These are phyloP conservation scores for Entamoeba histolytica DNA, from an alignment of 208 protist species.

Conservation along the genomic window DNA sequence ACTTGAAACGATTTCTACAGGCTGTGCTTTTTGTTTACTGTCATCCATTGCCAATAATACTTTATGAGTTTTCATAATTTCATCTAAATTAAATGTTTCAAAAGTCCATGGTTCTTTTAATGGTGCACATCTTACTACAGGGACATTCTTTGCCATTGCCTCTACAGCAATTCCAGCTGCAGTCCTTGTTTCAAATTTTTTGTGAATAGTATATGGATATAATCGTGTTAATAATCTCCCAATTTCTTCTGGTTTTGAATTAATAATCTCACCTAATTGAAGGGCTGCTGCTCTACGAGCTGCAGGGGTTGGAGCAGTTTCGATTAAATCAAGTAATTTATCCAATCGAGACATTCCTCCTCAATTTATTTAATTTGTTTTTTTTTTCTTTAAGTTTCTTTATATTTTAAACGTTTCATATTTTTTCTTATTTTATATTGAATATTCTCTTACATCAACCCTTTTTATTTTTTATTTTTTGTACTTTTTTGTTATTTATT, in stretches of 20 bases:
- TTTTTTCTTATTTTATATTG: background rate
- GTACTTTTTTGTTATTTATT: too few relatives aligned
- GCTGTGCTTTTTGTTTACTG: background rate
- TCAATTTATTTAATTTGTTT: background rate
- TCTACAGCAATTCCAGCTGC: background rate
- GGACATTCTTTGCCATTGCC: background rate
- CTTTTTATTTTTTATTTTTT: too few relatives aligned
- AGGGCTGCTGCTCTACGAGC: background rate
- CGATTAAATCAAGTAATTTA: background rate
- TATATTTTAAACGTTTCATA: background rate
- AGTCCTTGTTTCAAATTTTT: background rate
- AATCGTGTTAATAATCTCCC: background rate
- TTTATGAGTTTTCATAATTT: background rate
- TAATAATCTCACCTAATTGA: background rate
- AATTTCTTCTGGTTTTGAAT: background rate
- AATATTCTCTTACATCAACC: too few relatives aligned
- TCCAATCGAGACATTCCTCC: background rate
- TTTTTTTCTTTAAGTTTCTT: background rate
- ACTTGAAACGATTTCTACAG: background rate
- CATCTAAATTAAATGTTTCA: background rate
- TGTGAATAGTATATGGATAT: background rate
- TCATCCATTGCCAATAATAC: background rate
- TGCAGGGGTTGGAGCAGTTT: background rate
- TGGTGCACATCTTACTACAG: background rate
- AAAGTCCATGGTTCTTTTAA: background rate